Evolutionary conservation across 805 yeast genomes (phyloP).

Genomic region (Metschnikowia amazonensis): DNA sequence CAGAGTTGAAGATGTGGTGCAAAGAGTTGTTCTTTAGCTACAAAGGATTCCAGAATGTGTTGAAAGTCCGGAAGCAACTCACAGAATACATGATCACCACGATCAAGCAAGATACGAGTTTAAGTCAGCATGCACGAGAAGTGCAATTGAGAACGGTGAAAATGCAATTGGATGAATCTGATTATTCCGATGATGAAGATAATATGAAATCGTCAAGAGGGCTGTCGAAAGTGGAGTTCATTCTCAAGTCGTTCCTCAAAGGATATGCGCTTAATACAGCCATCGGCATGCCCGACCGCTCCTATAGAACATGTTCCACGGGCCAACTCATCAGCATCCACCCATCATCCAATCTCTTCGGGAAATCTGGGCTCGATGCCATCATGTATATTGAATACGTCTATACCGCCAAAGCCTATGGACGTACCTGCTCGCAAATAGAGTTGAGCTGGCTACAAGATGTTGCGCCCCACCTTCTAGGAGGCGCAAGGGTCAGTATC

Average conservation of each 20-base stretch:
- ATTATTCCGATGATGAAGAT: slow-evolving; percentile 17
- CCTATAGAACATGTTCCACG: slow-evolving; percentile 77
- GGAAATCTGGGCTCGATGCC: slow-evolving; percentile 68
- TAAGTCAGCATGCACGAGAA: slow-evolving; percentile 26
- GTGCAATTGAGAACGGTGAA: slow-evolving; percentile 24
- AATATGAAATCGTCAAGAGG: slow-evolving; percentile 37
- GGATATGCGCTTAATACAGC: slow-evolving; percentile 92
- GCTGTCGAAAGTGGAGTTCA: slow-evolving; percentile 34
- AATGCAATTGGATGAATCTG: slow-evolving; percentile 22
- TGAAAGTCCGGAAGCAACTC: slow-evolving; percentile 72
- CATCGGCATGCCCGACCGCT: slow-evolving; percentile 89
- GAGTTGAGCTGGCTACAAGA: slow-evolving; percentile 85
- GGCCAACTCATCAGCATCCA: slow-evolving; percentile 87
- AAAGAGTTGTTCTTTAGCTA: slow-evolving; percentile 67
- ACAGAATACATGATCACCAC: slow-evolving; percentile 58
- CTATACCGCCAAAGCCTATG: slow-evolving; percentile 88
- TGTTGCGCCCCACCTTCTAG: slow-evolving; percentile 62
- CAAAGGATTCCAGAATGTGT: slow-evolving; percentile 77
- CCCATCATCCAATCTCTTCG: slow-evolving; percentile 86
- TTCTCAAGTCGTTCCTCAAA: slow-evolving; percentile 73
- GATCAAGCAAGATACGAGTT: slow-evolving; percentile 38
- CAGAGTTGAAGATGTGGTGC: slow-evolving; percentile 80
- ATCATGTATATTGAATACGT: slow-evolving; percentile 94
- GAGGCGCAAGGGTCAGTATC: slow-evolving; percentile 35
- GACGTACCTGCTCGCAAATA: slow-evolving; percentile 79